Conservation (phyloP, 2,329 filamentous ascomycete species). For the Coccinonectria pachysandricola region DNA sequence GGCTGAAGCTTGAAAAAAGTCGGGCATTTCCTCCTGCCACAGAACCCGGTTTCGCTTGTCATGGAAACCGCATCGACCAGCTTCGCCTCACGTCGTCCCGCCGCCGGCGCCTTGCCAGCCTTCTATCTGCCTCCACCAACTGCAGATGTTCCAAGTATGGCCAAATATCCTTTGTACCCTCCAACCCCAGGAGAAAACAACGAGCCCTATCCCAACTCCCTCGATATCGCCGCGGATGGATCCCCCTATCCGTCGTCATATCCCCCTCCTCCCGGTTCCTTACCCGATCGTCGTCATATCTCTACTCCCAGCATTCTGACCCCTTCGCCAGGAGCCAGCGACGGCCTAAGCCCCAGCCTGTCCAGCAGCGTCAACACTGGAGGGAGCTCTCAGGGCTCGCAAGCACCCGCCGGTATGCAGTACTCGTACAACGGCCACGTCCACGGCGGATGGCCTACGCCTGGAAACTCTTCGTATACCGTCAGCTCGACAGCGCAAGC, state of each 20-base stretch:
- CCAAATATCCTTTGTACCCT: slow-evolving; percentile 15
- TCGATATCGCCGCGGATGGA: slow-evolving; percentile 13
- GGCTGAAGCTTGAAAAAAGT: too few relatives aligned
- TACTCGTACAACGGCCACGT: slow-evolving; percentile 43
- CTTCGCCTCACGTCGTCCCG: slow-evolving; percentile 25
- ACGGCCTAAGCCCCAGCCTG: slow-evolving; percentile 52
- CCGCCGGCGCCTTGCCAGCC: slow-evolving; percentile 23
- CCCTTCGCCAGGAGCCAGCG: slow-evolving; percentile 39
- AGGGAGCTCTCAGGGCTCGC: slow-evolving; percentile 48
- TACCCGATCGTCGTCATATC: slow-evolving; percentile 17
- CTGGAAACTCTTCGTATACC: slow-evolving; percentile 38
- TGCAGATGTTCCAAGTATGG: slow-evolving; percentile 27
- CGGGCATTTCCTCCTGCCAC: too few relatives aligned
- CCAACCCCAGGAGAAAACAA: slow-evolving; percentile 11
- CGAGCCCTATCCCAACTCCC: slow-evolving; percentile 14
- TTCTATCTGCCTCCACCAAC: slow-evolving; percentile 27
- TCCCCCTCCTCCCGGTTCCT: slow-evolving; percentile 16
- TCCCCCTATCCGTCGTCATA: slow-evolving; percentile 15
- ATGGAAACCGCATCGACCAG: slow-evolving; percentile 23
- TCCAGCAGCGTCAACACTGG: slow-evolving; percentile 51
- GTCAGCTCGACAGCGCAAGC: slow-evolving; percentile 35
- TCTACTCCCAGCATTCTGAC: slow-evolving; percentile 24
- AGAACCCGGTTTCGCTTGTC: slow-evolving; percentile 4
- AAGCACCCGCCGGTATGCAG: slow-evolving; percentile 35
- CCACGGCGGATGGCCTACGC: slow-evolving; percentile 49